Evolutionary conservation across 2,329 filamentous ascomycete species (phyloP).

Genomic region (Pseudogymnoascus sp.): DNA sequence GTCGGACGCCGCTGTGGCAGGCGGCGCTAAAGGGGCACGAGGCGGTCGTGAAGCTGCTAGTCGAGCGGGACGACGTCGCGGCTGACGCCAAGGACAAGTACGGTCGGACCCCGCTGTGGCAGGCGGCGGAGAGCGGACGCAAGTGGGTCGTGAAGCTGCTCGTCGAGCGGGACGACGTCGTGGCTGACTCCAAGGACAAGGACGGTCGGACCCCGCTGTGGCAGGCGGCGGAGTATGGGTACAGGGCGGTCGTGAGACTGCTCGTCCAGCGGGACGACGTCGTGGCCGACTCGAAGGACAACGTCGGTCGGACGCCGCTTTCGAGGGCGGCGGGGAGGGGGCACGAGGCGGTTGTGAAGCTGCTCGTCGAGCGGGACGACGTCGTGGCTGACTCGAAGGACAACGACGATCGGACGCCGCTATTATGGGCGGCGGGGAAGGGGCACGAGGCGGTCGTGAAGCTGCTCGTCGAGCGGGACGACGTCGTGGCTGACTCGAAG

Average conservation of each 20-base stretch:
- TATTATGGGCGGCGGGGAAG: too few species aligned
- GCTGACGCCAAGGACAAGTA: background rate
- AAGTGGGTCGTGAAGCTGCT: background rate
- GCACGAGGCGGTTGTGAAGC: background rate
- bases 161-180: too few species aligned
- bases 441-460: too few species aligned
- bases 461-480: background rate
- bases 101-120: background rate
- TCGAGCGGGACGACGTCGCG: background rate
- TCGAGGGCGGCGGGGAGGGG: background rate
- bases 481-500: background rate
- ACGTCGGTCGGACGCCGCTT: background rate
- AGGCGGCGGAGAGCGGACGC: background rate
- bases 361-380: too few species aligned
- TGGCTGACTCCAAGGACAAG: too few species aligned
- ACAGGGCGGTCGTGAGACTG: too few species aligned
- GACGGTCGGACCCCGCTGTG: too few species aligned
- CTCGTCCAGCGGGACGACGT: background rate
- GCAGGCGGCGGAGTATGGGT: too few species aligned
- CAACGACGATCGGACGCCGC: too few species aligned
- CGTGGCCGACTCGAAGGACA: background rate
- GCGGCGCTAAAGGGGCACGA: background rate
- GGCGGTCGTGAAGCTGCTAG: background rate
- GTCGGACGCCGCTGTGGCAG: constrained; percentile 5
- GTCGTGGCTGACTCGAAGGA: too few species aligned